Percentiles rank a stretch among this genome's conserved stretches.
Conservation (phyloP, 148 eudicot genomes). For the Limonium bicolor region DNA sequence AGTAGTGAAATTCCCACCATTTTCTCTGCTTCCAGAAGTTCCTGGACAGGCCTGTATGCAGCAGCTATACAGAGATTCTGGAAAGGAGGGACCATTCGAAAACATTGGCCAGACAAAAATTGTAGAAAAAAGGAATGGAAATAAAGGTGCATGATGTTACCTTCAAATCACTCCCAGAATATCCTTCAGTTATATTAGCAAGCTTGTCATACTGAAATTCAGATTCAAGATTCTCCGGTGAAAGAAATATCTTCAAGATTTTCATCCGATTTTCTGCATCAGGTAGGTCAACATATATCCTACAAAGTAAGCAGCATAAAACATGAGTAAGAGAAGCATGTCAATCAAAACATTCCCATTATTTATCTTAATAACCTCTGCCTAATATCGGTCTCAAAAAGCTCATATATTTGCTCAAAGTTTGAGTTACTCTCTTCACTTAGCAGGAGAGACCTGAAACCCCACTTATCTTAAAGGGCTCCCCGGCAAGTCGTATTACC, state of each 20-base stretch:
- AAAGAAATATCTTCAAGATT: slow-evolving; percentile 78
- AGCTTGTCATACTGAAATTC: slow-evolving; percentile 54
- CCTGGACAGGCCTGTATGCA: slow-evolving; percentile 95
- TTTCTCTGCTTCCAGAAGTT: slow-evolving; percentile 72
- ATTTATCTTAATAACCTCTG: no score
- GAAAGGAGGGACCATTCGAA: slow-evolving; percentile 9
- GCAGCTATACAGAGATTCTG: slow-evolving; percentile 99
- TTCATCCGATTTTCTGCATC: slow-evolving; percentile 76
- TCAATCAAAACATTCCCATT: no score
- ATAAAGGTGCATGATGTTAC: no score
- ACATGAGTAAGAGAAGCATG: no score
- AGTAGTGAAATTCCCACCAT: slow-evolving; percentile 31
- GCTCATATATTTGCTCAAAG: no score
- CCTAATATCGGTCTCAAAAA: no score
- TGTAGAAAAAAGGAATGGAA: background rate
- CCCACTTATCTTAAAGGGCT: no score
- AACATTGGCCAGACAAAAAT: slow-evolving; percentile 1
- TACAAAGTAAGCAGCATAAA: slow-evolving; percentile 19
- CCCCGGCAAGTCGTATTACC: no score
- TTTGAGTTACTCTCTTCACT: no score
- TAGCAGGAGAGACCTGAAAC: no score
- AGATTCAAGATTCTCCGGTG: slow-evolving; percentile 61
- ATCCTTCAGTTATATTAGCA: slow-evolving; percentile 86
- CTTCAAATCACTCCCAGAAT: slow-evolving; percentile 95
- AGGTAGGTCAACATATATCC: slow-evolving; percentile 93